These are phyloP conservation scores for Posidonia australis DNA, from an alignment of 106 monocot species.

Conservation along the genomic window DNA sequence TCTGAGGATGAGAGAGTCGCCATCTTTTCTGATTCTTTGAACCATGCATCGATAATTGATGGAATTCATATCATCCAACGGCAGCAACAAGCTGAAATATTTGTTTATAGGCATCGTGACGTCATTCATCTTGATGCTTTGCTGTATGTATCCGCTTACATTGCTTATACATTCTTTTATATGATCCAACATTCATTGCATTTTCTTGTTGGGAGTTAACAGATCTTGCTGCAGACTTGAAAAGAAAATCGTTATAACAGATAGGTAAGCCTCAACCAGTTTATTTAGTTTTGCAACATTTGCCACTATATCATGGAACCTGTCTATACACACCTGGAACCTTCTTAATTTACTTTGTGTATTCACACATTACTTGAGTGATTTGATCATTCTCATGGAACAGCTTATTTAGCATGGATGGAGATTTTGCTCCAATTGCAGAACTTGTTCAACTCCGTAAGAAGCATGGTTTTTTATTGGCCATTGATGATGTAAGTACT, in stretches of 20 bases:
- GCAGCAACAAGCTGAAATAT: conserved; percentile 41
- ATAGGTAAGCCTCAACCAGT: conserved; percentile 41
- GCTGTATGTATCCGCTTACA: conserved; percentile 40
- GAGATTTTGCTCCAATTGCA: neutral
- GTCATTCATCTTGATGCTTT: conserved; percentile 62
- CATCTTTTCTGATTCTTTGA: conserved; percentile 85
- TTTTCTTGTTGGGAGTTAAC: conserved; percentile 15
- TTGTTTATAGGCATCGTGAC: conserved; percentile 74
- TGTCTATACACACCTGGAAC: neutral
- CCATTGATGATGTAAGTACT: conserved; percentile 79
- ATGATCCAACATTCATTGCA: neutral
- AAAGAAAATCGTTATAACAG: conserved; percentile 86
- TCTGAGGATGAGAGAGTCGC: conserved; percentile 56
- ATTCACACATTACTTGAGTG: neutral
- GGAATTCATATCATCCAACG: conserved; percentile 62
- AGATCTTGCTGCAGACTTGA: conserved; percentile 60
- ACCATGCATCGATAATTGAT: conserved; percentile 98
- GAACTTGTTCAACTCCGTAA: neutral
- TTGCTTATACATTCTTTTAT: neutral
- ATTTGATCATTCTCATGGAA: conserved; percentile 5
- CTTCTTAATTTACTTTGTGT: neutral
- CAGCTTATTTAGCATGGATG: conserved; percentile 67
- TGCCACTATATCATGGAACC: neutral
- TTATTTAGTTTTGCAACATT: neutral
- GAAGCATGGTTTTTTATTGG: conserved; percentile 2